Base-by-base conservation (phyloP, 352 stramenopile genomes). In the Pythium rishiriense region DNA sequence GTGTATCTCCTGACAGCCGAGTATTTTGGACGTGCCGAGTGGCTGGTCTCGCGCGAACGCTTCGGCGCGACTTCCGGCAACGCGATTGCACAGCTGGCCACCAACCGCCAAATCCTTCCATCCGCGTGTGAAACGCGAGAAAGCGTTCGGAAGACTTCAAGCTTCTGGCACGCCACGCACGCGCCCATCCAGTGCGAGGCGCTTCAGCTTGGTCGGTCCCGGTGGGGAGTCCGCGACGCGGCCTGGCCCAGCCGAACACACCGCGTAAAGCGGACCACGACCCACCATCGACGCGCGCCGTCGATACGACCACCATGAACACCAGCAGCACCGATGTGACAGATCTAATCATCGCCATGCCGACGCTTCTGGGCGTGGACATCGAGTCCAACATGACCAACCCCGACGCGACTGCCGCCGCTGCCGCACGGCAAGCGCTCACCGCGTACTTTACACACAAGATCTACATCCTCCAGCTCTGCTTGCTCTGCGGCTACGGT, bases 401-500 rank as follows among this genome's bases (percentile, higher is more conserved):
- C n/a, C n/a, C n/a, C n/a, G n/a, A n/a, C 19, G 4, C 35, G 7
- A 51, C 22, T 15, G 37, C 37, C 3, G 19, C 37, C 24, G 46
- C 26, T 14, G 26, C 25, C 8, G 47, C 47, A n/a, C 51, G 19
- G 21, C 8, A 58, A 10, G 51, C 51, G 19, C 52, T 46, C 25
- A 35, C 29, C 61, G 61, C 45, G 3, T 68, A 68, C 43, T 25
- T 68, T 15, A 55, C 51, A 10, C 52, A 68, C 43, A 66, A 71
- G 64, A 5, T 63, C 49, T 19, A 58, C 26, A 29, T 63, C 26
- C 46, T 71, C 7, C 42, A 64, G 31, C 31, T 66, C 43, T 58
- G 54, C 24, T 37, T 71, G 24, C 53, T 61, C 50, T 45, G 39
- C 37, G 64, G 64, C 33, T 71, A 71, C 52, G 54, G 64, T 45